These are phyloP conservation scores for Mycena belliarum DNA, from an alignment of 768 basidiomycete species.

Conservation along the genomic window DNA sequence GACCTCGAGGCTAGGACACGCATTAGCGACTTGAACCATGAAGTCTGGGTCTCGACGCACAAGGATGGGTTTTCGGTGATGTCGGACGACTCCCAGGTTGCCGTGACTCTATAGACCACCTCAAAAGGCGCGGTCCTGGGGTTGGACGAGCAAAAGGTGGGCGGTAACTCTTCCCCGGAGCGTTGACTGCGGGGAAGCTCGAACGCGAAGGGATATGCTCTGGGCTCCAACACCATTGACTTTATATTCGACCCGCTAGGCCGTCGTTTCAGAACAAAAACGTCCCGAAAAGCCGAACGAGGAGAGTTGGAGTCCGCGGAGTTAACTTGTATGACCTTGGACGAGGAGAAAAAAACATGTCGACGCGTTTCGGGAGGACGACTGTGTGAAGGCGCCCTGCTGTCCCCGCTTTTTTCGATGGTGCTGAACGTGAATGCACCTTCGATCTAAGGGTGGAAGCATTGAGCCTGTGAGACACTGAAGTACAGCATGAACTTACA, in stretches of 20 bases:
- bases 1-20: constrained; percentile 53
- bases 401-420: constrained; percentile 29
- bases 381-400: constrained; percentile 11
- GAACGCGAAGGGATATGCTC: constrained; percentile 54
- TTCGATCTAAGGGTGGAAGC: constrained; percentile 49
- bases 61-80: constrained; percentile 43
- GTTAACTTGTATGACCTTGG: constrained; percentile 44
- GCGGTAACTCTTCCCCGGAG: constrained; percentile 60
- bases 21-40: constrained; percentile 13
- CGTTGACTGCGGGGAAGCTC: constrained; percentile 51
- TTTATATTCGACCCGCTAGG: constrained; percentile 46
- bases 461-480: background rate
- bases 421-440: constrained; percentile 54
- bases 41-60: constrained; percentile 39
- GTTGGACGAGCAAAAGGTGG: constrained; percentile 49
- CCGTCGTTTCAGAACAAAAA: constrained; percentile 42
- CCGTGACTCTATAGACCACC: constrained; percentile 57
- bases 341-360: constrained; percentile 54
- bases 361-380: constrained; percentile 30
- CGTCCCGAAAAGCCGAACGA: constrained; percentile 44
- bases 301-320: constrained; percentile 32
- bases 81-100: constrained; percentile 57
- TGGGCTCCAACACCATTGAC: constrained; percentile 34
- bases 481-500: constrained; percentile 37
- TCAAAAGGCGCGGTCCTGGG: constrained; percentile 32